Evolutionary conservation across 345 rosid genomes (phyloP), one percentile per base, ranked within the genome.

Genomic region (Eucalyptus guilfoylei): DNA sequence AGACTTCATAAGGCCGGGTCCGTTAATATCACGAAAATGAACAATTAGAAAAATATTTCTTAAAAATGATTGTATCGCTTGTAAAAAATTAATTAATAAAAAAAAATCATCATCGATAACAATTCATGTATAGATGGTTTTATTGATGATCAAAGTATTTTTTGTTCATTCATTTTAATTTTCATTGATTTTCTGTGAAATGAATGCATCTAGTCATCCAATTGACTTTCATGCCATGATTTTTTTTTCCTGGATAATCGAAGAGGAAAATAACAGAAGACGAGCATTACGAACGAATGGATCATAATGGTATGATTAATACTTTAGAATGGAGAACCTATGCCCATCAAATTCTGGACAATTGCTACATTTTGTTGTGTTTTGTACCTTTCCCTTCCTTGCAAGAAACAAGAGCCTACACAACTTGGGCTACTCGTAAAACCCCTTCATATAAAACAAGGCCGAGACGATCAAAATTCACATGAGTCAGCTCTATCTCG

Each of bases 71-170:
- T 24, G 1, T 55, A 24, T 55, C 6, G 0, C 62, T 55, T 24
- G 30, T 55, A 55, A 55, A 55, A 55, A 55, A 55, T 55, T 55
- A 55, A 0, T 55, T 24, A 9, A 23, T 55, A 55, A 55, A 23
- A 55, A 24, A 4, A 0, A 21, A 9, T 55, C 13, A 24, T 55
- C 1, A 24, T 55, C 0, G 21, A 55, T 24, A 55, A 55, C 62
- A 55, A 55, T 23, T 55, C 0, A 24, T 55, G 3, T 55, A 23
- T 55, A 55, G 3, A 55, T 10, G 30, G 0, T 55, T 23, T 55
- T 5, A 55, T 55, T 55, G 13, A 23, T 55, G 13, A 55, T 55
- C 12, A 24, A 24, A 55, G 13, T 24, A 55, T 55, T 24, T 24
- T 24, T 55, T 55, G 3, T 55, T 55, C 6, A 24, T 55, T 55